A percentile compares a stretch with the other conserved stretches of the same genome.
Conservation (phyloP, 116 monocot genomes). For the Papilionanthe hybrid region DNA sequence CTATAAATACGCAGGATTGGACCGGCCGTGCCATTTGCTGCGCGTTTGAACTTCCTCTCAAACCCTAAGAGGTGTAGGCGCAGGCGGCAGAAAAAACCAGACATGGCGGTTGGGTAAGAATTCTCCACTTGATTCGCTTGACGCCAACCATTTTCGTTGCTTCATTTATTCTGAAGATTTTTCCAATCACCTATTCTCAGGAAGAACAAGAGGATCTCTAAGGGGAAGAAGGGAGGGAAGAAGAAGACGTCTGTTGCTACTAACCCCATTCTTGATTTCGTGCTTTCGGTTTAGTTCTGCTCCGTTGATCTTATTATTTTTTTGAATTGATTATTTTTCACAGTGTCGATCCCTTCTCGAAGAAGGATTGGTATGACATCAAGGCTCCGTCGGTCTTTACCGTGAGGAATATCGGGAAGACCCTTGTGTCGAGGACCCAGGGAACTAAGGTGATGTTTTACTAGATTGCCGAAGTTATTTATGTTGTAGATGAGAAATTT, state of each 20-base stretch:
- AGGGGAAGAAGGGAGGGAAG: slow-evolving; percentile 92
- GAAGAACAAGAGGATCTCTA: slow-evolving; percentile 91
- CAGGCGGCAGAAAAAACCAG: not conserved
- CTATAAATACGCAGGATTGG: not conserved
- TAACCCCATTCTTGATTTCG: not conserved
- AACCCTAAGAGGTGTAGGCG: not conserved
- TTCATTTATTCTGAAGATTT: not conserved
- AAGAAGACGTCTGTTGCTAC: slow-evolving; percentile 48
- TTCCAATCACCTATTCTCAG: not conserved
- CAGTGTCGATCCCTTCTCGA: slow-evolving; percentile 72
- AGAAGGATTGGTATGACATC: slow-evolving; percentile 98
- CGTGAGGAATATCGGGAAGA: slow-evolving; percentile 73
- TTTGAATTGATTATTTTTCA: not conserved
- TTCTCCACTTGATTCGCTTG: not conserved
- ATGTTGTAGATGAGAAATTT: not conserved
- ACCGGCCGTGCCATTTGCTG: not conserved
- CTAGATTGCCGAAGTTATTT: not conserved
- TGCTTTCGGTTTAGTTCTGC: not conserved
- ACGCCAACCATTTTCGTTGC: not conserved
- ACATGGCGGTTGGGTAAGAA: not conserved
- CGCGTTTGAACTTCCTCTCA: not conserved
- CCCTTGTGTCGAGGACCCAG: slow-evolving; percentile 91
- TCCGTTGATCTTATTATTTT: not conserved
- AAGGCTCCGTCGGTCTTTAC: slow-evolving; percentile 83
- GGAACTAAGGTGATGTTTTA: slow-evolving; percentile 38